Evolutionary conservation across 2,329 filamentous ascomycete genomes (phyloP).

Genomic region (Pyrenochaeta sp.): DNA sequence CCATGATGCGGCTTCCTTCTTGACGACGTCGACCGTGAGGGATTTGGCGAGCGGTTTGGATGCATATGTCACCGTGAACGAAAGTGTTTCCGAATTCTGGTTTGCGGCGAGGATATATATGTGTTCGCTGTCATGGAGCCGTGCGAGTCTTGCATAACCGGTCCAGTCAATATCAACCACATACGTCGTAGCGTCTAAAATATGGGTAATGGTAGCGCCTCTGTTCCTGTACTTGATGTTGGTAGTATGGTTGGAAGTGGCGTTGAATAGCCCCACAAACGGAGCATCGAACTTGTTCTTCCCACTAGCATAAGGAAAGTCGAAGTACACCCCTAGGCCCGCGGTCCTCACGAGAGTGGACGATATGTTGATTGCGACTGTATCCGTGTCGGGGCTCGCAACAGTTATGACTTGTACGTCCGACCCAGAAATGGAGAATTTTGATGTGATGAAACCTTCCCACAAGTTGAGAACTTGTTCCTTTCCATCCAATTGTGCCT

Average conservation of each 20-base stretch:
- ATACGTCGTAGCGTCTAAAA: conserved; percentile 55
- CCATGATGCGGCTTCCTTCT: conserved; percentile 49
- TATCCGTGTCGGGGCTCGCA: conserved; percentile 56
- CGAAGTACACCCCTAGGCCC: conserved; percentile 58
- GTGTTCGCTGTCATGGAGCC: conserved; percentile 50
- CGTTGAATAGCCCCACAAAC: conserved; percentile 62
- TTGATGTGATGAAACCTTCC: conserved; percentile 55
- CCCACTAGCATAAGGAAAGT: conserved; percentile 60
- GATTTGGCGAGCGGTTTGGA: conserved; percentile 43
- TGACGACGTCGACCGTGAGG: conserved; percentile 29
- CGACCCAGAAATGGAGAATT: conserved; percentile 52
- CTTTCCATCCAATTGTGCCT: conserved; percentile 51
- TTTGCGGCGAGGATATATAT: conserved; percentile 52
- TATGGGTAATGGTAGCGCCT: conserved; percentile 53
- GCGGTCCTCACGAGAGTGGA: conserved; percentile 52
- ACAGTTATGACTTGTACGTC: conserved; percentile 55
- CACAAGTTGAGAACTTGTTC: conserved; percentile 59
- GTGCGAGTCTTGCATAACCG: conserved; percentile 36
- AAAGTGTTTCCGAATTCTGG: conserved; percentile 30
- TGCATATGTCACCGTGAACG: conserved; percentile 34
- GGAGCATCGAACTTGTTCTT: conserved; percentile 63
- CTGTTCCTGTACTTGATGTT: conserved; percentile 34
- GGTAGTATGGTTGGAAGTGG: conserved; percentile 55
- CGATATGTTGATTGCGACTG: conserved; percentile 53
- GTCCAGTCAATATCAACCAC: conserved; percentile 52